Conservation (phyloP, 192 early-diverging fungal species). For the Rhizoclosmatium sp. region DNA sequence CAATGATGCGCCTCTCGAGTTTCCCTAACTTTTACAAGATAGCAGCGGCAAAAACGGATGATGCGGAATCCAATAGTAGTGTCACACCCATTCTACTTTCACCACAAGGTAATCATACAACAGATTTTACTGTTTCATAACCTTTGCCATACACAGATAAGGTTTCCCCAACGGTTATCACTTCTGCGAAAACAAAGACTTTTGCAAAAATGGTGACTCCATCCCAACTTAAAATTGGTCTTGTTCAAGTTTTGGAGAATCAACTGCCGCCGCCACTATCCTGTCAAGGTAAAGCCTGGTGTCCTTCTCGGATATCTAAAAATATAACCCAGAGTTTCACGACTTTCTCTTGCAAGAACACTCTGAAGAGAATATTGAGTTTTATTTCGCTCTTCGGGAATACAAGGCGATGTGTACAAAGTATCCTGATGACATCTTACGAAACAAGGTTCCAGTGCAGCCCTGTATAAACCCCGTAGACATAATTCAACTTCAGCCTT, state of each 20-base stretch:
- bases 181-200: not conserved
- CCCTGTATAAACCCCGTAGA: not conserved
- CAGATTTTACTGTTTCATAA: no score
- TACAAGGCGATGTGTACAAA: not conserved
- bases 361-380: conserved; percentile 2
- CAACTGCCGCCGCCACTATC: conserved; percentile 16
- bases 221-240: conserved; percentile 14
- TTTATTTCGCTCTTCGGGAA: conserved; percentile 2
- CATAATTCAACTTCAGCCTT: not conserved
- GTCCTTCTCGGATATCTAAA: not conserved
- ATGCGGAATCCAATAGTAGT: not conserved
- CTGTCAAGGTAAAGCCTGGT: conserved; percentile 1
- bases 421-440: conserved; percentile 3
- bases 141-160: no score
- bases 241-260: conserved; percentile 12
- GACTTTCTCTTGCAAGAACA: conserved; percentile 12
- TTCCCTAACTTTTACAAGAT: conserved; percentile 37
- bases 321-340: conserved; percentile 6
- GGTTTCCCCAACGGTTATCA: not conserved
- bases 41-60: not conserved
- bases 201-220: conserved; percentile 31
- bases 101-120: no score
- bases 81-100: no score
- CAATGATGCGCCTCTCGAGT: conserved; percentile 35
- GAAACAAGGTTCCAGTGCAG: not conserved